Percentiles rank a stretch among this genome's conserved stretches.
phyloP scores from a whole-genome alignment of 1,139 yeast species.

The Yamadazyma dushanensis region DNA sequence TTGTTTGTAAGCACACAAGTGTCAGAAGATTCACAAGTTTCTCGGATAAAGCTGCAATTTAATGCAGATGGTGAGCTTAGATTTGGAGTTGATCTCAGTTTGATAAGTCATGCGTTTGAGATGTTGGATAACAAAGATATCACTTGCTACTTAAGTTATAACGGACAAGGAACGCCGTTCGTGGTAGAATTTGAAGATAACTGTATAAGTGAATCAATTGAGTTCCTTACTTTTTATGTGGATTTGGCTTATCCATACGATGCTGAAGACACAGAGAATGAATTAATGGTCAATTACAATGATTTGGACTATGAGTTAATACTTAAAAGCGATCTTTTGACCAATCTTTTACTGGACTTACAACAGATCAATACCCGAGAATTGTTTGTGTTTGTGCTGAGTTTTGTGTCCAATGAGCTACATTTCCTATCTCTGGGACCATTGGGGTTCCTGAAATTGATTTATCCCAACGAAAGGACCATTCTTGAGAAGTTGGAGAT shows the following conservation, averaged over 20 bases:
- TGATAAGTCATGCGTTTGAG: slow-evolving; percentile 30
- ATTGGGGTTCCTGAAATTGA: slow-evolving; percentile 67
- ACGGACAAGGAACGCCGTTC: slow-evolving; percentile 65
- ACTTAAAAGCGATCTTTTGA: slow-evolving; percentile 62
- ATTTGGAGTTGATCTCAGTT: slow-evolving; percentile 39
- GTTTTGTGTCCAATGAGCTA: slow-evolving; percentile 32
- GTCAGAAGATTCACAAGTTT: slow-evolving; percentile 13
- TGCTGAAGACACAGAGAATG: slow-evolving; percentile 28
- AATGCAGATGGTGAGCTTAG: slow-evolving; percentile 27
- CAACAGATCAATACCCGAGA: slow-evolving; percentile 63
- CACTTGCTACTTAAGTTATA: slow-evolving; percentile 40
- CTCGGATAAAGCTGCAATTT: too few species aligned
- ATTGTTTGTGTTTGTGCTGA: slow-evolving; percentile 48
- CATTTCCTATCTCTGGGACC: slow-evolving; percentile 65
- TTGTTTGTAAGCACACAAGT: slow-evolving; percentile 1
- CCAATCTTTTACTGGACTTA: slow-evolving; percentile 66
- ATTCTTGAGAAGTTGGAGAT: slow-evolving; percentile 52
- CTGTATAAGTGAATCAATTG: slow-evolving; percentile 67
- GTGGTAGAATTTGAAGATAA: slow-evolving; percentile 71
- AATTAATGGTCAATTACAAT: slow-evolving; percentile 44
- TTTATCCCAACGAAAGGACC: slow-evolving; percentile 63
- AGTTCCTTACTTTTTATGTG: slow-evolving; percentile 58
- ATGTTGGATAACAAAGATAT: slow-evolving; percentile 15
- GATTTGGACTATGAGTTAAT: slow-evolving; percentile 63
- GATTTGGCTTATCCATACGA: slow-evolving; percentile 39